A percentile compares a stretch with the other conserved stretches of the same genome.
These are phyloP conservation scores for Biancaea sappan DNA, from an alignment of 306 rosid species.

Conservation along the genomic window DNA sequence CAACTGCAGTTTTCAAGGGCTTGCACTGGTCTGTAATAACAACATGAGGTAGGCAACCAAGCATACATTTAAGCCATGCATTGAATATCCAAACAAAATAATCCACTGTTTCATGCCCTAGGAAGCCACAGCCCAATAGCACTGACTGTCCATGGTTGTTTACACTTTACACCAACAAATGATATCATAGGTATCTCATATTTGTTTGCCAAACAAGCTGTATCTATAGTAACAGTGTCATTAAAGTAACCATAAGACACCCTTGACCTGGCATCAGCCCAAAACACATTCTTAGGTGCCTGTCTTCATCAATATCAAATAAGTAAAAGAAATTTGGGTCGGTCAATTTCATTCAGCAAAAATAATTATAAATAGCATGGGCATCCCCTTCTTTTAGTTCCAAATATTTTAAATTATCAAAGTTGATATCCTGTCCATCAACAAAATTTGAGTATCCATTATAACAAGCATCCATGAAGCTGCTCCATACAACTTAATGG, in stretches of 20 bases:
- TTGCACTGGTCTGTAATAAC: constrained; percentile 70
- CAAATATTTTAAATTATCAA: constrained; percentile 60
- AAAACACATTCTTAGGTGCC: constrained; percentile 69
- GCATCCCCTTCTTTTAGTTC: constrained; percentile 80
- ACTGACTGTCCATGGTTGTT: constrained; percentile 75
- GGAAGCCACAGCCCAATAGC: constrained; percentile 76
- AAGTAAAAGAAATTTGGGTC: constrained; percentile 72
- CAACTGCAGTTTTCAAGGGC: constrained; percentile 62
- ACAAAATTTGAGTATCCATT: constrained; percentile 43
- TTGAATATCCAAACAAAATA: constrained; percentile 66
- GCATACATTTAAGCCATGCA: constrained; percentile 78
- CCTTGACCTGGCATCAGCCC: constrained; percentile 83
- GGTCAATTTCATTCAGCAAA: constrained; percentile 76
- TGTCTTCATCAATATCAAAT: constrained; percentile 68
- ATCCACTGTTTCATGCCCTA: constrained; percentile 68
- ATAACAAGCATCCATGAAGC: constrained; percentile 48
- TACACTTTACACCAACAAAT: constrained; percentile 63
- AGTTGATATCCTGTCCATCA: constrained; percentile 49
- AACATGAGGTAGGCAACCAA: constrained; percentile 54
- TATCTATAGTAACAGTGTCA: constrained; percentile 63
- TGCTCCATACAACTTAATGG: constrained; percentile 68
- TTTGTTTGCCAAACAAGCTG: constrained; percentile 75
- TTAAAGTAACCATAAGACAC: constrained; percentile 58
- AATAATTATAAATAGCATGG: constrained; percentile 69
- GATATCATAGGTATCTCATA: constrained; percentile 74